Base-by-base conservation (phyloP, 768 basidiomycete genomes). In the Leccinum boreale region DNA sequence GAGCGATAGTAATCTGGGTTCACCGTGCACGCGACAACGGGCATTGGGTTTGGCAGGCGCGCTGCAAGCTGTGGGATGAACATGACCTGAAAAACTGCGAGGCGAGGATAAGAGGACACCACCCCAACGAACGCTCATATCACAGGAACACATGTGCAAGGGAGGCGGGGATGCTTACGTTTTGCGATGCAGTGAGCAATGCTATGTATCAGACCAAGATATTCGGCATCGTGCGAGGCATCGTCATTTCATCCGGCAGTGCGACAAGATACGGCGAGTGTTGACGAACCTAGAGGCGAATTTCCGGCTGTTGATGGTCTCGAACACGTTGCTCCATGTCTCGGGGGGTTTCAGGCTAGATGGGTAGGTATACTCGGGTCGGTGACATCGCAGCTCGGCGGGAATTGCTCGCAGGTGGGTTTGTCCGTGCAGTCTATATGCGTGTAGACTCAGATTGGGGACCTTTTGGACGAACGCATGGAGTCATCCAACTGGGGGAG, bases 311-410 rank as follows among this genome's bases (percentile, higher is more conserved):
- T 60, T 68, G 26, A 71, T 52, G 12, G 56, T 62, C 7, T 60
- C 53, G 28, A 73, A 62, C 23, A 75, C 59, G 53, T 62, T 31
- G 11, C 44, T 39, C 57, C 60, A 67, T 4, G 35, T 52, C 19
- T 47, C 77, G 24, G 24, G 24, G 24, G 24, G 24, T 26, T 7
- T 26, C 51, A 89, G 78, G 63, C 89, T 90, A 5, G 81, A 82
- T 4, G 89, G 89, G 57, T 89, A 91, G 2, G 83, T 83, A 61
- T 86, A 89, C 29, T 78, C 67, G 0, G 85, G 86, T 29, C 76
- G 59, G 61, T 68, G 59, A 61, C 46, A 74, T 66, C 60, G 63
- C 65, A 64, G 15, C 56, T 64, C 52, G 39, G 55, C 47, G 42
- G 68, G 59, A 21, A 71, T 7, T 0, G 62, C 58, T 12, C 53